These are phyloP conservation scores for Gaeumannomyces sp. DNA, from an alignment of 2,329 filamentous ascomycete genomes.

Conservation along the genomic window DNA sequence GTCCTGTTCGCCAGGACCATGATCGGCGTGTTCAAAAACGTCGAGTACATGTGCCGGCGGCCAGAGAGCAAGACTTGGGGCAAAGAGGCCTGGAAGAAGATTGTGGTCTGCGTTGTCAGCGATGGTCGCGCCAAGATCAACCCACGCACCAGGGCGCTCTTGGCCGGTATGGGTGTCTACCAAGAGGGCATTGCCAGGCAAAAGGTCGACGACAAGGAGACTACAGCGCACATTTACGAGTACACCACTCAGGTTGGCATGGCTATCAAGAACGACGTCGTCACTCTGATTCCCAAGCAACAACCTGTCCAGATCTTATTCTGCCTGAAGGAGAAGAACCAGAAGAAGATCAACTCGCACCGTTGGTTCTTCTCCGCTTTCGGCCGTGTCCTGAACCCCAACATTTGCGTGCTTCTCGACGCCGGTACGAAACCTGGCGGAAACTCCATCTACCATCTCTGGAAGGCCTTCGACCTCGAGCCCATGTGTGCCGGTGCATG, in stretches of 20 bases:
- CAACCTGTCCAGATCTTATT: slow-evolving; percentile 96
- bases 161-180: slow-evolving; percentile 92
- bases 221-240: slow-evolving; percentile 96
- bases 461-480: slow-evolving; percentile 97
- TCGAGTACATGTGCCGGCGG: slow-evolving; percentile 94
- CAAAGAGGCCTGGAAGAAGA: slow-evolving; percentile 98
- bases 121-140: slow-evolving; percentile 98
- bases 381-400: slow-evolving; percentile 83
- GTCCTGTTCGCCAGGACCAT: slow-evolving; percentile 92
- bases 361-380: slow-evolving; percentile 99
- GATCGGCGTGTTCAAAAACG: slow-evolving; percentile 97
- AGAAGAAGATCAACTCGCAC: slow-evolving; percentile 99
- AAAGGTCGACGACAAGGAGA: slow-evolving; percentile 92
- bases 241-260: slow-evolving; percentile 84
- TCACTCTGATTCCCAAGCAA: slow-evolving; percentile 74
- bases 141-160: slow-evolving; percentile 75
- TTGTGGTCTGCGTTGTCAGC: slow-evolving; percentile 95
- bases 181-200: slow-evolving; percentile 98
- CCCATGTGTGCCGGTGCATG: slow-evolving; percentile 97
- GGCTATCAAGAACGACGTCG: slow-evolving; percentile 83
- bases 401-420: slow-evolving; percentile 94
- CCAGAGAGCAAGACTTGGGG: slow-evolving; percentile 97
- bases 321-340: slow-evolving; percentile 98
- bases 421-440: slow-evolving; percentile 91
- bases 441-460: slow-evolving; percentile 94